Percentiles rank a stretch among this genome's conserved stretches.
phyloP scores from a whole-genome alignment of 2,329 filamentous ascomycete species.

The Boeremia lycopersici region DNA sequence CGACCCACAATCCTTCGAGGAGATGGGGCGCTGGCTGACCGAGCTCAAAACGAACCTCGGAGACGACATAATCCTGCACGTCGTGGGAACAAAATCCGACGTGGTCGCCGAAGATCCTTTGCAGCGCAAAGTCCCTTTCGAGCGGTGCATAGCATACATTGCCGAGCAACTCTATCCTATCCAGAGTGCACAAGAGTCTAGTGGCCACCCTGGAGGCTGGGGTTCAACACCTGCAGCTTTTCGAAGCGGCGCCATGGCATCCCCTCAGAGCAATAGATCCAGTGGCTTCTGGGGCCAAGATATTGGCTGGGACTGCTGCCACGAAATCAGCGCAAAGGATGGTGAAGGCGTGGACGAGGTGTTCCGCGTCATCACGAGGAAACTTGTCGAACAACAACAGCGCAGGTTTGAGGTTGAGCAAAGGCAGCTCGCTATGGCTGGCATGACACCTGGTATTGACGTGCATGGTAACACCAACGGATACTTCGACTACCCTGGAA shows the following conservation, averaged over 20 bases:
- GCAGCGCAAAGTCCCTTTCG: conserved; percentile 84
- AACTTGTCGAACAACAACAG: conserved; percentile 75
- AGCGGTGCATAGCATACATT: conserved; percentile 93
- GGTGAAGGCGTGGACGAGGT: conserved; percentile 97
- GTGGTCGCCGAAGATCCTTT: conserved; percentile 84
- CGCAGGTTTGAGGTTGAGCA: conserved; percentile 59
- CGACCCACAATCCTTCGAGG: conserved; percentile 79
- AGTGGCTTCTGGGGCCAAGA: conserved; percentile 90
- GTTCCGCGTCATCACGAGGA: conserved; percentile 86
- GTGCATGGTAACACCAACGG: conserved; percentile 43
- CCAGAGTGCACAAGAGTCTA: conserved; percentile 43
- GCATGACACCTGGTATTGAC: conserved; percentile 52
- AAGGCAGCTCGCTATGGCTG: conserved; percentile 50
- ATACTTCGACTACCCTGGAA: conserved; percentile 57
- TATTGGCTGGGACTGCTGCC: conserved; percentile 94
- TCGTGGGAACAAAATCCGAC: conserved; percentile 83
- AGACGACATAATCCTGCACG: conserved; percentile 82
- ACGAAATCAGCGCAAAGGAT: conserved; percentile 93
- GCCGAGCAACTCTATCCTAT: conserved; percentile 86
- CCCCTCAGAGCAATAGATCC: conserved; percentile 59
- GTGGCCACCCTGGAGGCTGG: conserved; percentile 30
- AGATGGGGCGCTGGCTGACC: conserved; percentile 90
- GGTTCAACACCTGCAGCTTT: conserved; percentile 45
- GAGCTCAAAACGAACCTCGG: conserved; percentile 80
- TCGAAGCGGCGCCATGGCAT: conserved; percentile 50